phyloP scores from a whole-genome alignment of 169 alveolate species.

The Plasmodium vinckei region DNA sequence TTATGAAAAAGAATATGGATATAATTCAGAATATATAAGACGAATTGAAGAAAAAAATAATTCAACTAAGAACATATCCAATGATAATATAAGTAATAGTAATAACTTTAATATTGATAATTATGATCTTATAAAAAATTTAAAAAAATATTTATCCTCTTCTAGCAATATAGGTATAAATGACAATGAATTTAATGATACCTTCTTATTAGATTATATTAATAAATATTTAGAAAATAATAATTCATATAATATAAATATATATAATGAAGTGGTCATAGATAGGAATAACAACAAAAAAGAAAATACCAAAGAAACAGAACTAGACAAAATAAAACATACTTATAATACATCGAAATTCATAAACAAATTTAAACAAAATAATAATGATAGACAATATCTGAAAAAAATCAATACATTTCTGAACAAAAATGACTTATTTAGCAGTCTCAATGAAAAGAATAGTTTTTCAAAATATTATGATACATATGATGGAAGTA shows the following conservation, averaged over 20 bases:
- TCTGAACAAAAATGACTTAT: not conserved
- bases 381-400: too few species aligned
- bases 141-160: slow-evolving; percentile 51
- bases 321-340: too few species aligned
- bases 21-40: slow-evolving; percentile 30
- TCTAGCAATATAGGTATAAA: slow-evolving; percentile 12
- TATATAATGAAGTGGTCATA: slow-evolving; percentile 44
- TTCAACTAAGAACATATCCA: slow-evolving; percentile 16
- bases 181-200: slow-evolving; percentile 20
- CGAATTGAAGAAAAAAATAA: slow-evolving; percentile 53
- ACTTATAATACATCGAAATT: too few species aligned
- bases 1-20: slow-evolving; percentile 29
- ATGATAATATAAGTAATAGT: slow-evolving; percentile 2
- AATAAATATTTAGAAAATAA: slow-evolving; percentile 48
- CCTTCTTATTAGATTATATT: slow-evolving; percentile 28
- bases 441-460: not conserved
- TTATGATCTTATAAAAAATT: slow-evolving; percentile 16
- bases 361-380: too few species aligned
- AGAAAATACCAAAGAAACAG: too few species aligned
- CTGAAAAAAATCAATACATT: too few species aligned
- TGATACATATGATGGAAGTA: slow-evolving; percentile 25
- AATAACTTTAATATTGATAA: slow-evolving; percentile 22
- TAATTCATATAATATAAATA: slow-evolving; percentile 19
- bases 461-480: slow-evolving; percentile 1
- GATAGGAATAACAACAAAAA: not conserved